phyloP scores from a whole-genome alignment of 1,284 basidiomycete species.

The Pascua guehoae region DNA sequence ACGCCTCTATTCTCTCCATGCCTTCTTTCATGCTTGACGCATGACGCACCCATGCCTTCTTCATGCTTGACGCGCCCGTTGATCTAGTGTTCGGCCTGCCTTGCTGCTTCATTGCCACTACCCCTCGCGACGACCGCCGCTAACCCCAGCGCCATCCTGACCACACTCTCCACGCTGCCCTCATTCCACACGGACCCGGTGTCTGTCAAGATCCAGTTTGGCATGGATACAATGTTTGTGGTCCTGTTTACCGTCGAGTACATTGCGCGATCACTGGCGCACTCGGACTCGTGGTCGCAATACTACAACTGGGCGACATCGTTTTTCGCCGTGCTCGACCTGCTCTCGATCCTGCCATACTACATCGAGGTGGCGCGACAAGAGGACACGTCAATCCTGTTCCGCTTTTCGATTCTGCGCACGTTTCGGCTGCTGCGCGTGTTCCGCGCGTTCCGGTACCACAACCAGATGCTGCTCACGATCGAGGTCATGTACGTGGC shows the following conservation, averaged over 20 bases:
- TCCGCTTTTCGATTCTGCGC: constrained; percentile 74
- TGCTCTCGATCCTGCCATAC: constrained; percentile 78
- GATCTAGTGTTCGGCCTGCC: no score
- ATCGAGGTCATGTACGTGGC: constrained; percentile 91
- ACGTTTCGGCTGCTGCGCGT: constrained; percentile 80
- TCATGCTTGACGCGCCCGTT: no score
- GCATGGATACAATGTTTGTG: constrained; percentile 68
- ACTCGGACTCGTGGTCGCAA: constrained; percentile 48
- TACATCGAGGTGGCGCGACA: constrained; percentile 77
- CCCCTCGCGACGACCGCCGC: constrained; percentile 43
- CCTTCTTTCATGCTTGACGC: no score
- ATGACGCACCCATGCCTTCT: no score
- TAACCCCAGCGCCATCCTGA: constrained; percentile 66
- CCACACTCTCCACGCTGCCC: constrained; percentile 78
- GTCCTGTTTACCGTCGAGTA: constrained; percentile 74
- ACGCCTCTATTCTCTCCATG: no score
- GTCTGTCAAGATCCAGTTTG: constrained; percentile 71
- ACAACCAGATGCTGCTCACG: constrained; percentile 63
- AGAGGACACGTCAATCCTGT: constrained; percentile 79
- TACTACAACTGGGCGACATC: constrained; percentile 52
- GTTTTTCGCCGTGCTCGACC: constrained; percentile 79
- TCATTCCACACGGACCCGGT: constrained; percentile 64
- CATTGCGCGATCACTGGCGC: constrained; percentile 41
- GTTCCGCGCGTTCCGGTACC: constrained; percentile 77
- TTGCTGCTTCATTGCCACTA: no score